A percentile compares a stretch with the other conserved stretches of the same genome.
Evolutionary conservation across 2,329 filamentous ascomycete species (phyloP).

Genomic region (Fusarium sp.): DNA sequence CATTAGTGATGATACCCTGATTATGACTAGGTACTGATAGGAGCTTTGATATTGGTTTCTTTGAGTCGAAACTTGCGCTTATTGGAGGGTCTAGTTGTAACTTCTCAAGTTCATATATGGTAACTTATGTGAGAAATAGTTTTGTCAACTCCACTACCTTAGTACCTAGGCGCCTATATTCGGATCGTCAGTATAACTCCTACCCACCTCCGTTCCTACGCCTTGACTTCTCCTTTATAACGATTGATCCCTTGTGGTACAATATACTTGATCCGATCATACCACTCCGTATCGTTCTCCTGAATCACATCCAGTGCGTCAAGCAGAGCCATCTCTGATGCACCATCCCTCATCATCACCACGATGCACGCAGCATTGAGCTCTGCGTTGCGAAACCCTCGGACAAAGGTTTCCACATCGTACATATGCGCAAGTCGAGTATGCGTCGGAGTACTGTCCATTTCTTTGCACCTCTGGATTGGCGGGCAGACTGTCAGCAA

Average conservation of each 20-base stretch:
- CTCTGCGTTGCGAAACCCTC: slow-evolving; percentile 37
- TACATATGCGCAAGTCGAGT: slow-evolving; percentile 40
- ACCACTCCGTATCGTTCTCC: slow-evolving; percentile 36
- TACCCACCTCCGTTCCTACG: background rate
- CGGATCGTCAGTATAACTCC: background rate
- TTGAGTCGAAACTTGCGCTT: background rate
- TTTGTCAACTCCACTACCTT: background rate
- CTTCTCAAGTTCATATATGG: too few species aligned
- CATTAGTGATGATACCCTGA: slow-evolving; percentile 1
- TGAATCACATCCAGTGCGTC: slow-evolving; percentile 41
- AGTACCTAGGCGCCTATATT: background rate
- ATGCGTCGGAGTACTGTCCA: slow-evolving; percentile 42
- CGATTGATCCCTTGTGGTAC: slow-evolving; percentile 35
- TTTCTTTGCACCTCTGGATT: slow-evolving; percentile 35
- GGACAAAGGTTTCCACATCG: slow-evolving; percentile 40
- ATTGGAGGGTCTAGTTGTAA: background rate
- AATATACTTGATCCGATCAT: slow-evolving; percentile 33
- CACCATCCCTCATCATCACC: slow-evolving; percentile 41
- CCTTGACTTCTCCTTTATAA: slow-evolving; percentile 22
- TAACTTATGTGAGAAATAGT: background rate
- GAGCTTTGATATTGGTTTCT: background rate
- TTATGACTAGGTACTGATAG: background rate
- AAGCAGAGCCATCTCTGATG: slow-evolving; percentile 32
- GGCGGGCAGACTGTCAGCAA: slow-evolving; percentile 26
- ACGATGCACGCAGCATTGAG: slow-evolving; percentile 39